Evolutionary conservation across 1,284 basidiomycete genomes (phyloP), one percentile per base, ranked within the genome.

Genomic region (Moesziomyces sp.): DNA sequence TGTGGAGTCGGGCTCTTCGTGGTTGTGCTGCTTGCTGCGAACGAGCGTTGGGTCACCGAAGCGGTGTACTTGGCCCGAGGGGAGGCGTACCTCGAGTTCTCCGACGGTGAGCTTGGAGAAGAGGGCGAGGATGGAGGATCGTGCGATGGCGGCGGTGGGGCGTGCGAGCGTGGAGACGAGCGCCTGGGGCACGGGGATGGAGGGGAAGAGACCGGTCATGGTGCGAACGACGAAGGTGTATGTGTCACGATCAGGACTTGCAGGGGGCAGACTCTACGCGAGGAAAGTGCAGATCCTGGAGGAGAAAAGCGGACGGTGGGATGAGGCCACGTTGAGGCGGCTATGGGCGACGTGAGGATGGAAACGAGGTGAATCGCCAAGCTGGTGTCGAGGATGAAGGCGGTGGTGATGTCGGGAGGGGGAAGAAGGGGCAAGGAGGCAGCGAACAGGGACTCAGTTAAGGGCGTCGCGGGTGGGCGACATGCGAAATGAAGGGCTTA

Each of bases 21-120:
- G 53, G 45, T 57, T 62, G 58, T 65, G 61, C 62, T 74, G 61
- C 54, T 74, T 74, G 56, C 61, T 65, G 56, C 62, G 65, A 44
- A 74, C 66, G n/a, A 74, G 58, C 0, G 71, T 70, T n/a, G 71
- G 71, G 26, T 74, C 71, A 19, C 71, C 71, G 45, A 58, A 74
- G 47, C 65, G 65, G 30, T 55, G 64, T 3, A 58, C 28, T 5
- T 47, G 43, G 24, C 70, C 70, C 24, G 68, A 61, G 16, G 46
- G 60, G 3, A 58, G 44, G 7, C 61, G 70, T 9, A 76, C 55
- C 23, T 69, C 69, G 57, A 76, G 69, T 51, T 73, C 58, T 9
- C 74, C 74, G 38, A 76, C 64, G 14, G 70, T 68, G 52, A 76
- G 66, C 46, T 59, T 62, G 52, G 56, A 51, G 46, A 76, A 72